Evolutionary conservation across 1,139 yeast genomes (phyloP), one percentile per base, ranked within the genome.

Genomic region (Pichia cactophila): DNA sequence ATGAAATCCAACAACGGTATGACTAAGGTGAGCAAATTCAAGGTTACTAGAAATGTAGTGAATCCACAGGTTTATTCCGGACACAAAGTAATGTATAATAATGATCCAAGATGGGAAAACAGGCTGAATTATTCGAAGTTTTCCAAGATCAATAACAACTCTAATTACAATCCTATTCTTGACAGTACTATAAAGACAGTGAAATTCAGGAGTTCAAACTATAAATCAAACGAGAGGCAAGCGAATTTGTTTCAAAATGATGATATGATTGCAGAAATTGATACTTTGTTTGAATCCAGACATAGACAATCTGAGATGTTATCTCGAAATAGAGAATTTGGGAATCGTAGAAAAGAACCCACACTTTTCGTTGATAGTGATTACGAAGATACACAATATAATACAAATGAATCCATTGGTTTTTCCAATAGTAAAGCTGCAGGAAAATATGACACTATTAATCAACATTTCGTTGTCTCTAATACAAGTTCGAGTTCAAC

Each of bases 161-260:
- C 17, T 4, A 36, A 44, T 7, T 43, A 49, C 26, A 62, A 61
- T 45, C 59, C 61, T 8, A 53, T 62, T 12, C 54, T 60, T 46
- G 63, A 61, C 48, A 61, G 63, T 17, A 59, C 63, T 1, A 50
- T 58, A 3, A 54, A 60, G 17, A 58, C 57, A 6, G 51, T 62
- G 8, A 50, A 47, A n/a, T 48, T 62, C 48, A 58, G 54, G 41
- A 54, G 49, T 17, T 55, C 61, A 1, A 47, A 45, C 20, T 60
- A 59, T 47, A 53, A 54, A 35, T 58, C 64, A 1, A 52, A 57
- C 8, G 50, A 41, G 41, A 16, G 47, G 28, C 50, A 54, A 41
- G 43, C 41, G 11, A 45, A 55, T 44, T 36, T 48, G 12, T 26
- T 43, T 31, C 51, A 51, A 38, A 48, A 53, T 33, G 48, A 51